Evolutionary conservation across 257 asterid genomes (phyloP), one percentile per base, ranked within the genome.

Genomic region (Nicotiana obtusifolia): DNA sequence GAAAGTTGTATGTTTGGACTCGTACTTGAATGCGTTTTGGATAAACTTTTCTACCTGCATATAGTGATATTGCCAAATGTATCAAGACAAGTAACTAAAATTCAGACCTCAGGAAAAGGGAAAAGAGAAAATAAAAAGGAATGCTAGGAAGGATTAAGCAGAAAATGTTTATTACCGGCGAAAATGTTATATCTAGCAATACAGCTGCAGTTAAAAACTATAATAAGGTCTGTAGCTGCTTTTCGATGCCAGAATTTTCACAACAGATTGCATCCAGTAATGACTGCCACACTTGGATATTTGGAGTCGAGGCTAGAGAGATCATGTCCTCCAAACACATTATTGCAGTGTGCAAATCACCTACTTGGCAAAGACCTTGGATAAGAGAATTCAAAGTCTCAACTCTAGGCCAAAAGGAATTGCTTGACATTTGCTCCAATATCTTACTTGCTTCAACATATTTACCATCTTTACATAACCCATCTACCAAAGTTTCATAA

Each of bases 261-360:
- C 61, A 69, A 87, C 95, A 94, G 54, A 91, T 78, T 82, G 91
- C 85, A 76, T 93, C 83, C 59, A 93, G 91, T 68, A 94, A 85
- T 10, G 95, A 88, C 82, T 57, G 65, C 98, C 98, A 95, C 3
- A 89, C 91, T n/a, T 88, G 88, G 10, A 65, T 30, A 30, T 89
- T 86, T 19, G 99, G 99, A 33, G 84, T 31, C 83, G 89, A 90
- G 79, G 88, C 93, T 83, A 92, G 93, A 82, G 90, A 90, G 71
- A 91, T 85, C 97, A 95, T 93, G 93, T 95, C 98, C 84, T 95
- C 98, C 87, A 95, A 78, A 93, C 93, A 91, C 89, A 92, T 30
- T 71, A 89, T 85, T 61, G 96, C 99, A 85, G 77, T 84, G 86
- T 92, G 92, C 1, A 93, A 82, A 80, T 82, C 88, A 11, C 92